A percentile compares a stretch with the other conserved stretches of the same genome.
Evolutionary conservation across 176 grass and related monocot genomes (phyloP).

Genomic region (Panicum miliaceum): DNA sequence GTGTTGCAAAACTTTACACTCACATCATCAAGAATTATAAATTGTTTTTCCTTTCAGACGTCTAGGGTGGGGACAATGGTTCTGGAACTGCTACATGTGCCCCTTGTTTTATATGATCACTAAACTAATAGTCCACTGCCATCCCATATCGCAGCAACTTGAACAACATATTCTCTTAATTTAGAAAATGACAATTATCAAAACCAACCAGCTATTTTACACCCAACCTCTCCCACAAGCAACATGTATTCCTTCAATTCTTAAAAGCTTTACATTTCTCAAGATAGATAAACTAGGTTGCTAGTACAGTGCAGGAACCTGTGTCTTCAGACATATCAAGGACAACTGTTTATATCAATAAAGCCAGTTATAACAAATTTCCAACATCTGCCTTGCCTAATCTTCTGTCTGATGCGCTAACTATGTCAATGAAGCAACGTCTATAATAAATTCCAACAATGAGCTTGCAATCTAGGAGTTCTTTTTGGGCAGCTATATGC

Average conservation of each 20-base stretch:
- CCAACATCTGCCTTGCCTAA: neutral
- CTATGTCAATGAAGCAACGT: constrained; percentile 47
- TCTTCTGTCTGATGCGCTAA: constrained; percentile 29
- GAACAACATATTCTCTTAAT: constrained; percentile 19
- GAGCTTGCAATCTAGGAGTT: constrained; percentile 40
- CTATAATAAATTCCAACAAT: constrained; percentile 40
- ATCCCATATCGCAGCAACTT: constrained; percentile 15
- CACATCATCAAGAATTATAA: constrained; percentile 1
- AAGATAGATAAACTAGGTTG: constrained; percentile 40
- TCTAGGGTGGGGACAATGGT: constrained; percentile 30
- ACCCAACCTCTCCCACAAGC: constrained; percentile 14
- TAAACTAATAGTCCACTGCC: constrained; percentile 22
- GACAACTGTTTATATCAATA: neutral
- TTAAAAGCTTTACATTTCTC: constrained; percentile 29
- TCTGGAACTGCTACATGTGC: constrained; percentile 35
- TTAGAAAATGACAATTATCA: constrained; percentile 19
- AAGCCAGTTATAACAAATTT: neutral
- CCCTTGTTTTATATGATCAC: constrained; percentile 10
- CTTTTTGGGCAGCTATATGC: constrained; percentile 30
- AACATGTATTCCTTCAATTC: constrained; percentile 14
- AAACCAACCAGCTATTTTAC: constrained; percentile 5
- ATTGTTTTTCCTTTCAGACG: neutral
- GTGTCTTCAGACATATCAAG: constrained; percentile 30
- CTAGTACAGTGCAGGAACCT: neutral
- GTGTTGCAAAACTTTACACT: constrained; percentile 1